These are phyloP conservation scores for Monilinia fructigena DNA, from an alignment of 2,329 filamentous ascomycete genomes.

Conservation along the genomic window DNA sequence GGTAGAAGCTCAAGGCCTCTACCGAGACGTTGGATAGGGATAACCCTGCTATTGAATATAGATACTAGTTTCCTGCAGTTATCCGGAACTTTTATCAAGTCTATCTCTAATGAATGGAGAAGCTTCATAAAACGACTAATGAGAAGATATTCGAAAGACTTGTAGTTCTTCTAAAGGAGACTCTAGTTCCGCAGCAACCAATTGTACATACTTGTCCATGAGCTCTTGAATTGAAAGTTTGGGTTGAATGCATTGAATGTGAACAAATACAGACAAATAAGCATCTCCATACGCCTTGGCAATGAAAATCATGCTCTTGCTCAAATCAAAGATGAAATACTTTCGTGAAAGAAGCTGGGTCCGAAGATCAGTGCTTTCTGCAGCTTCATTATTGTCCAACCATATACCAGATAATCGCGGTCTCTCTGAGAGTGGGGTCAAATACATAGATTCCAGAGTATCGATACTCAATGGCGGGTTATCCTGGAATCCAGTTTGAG, in stretches of 20 bases:
- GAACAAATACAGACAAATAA: background rate
- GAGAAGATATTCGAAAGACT: background rate
- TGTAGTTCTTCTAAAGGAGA: background rate
- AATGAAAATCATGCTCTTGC: background rate
- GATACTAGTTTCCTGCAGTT: background rate
- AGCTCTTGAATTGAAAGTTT: background rate
- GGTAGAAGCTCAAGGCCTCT: background rate
- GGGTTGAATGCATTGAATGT: background rate
- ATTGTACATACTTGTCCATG: fast-evolving
- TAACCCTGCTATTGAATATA: background rate
- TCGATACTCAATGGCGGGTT: no score
- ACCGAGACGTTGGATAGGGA: background rate
- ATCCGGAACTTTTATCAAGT: background rate
- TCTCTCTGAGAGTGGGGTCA: background rate
- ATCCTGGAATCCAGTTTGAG: no score
- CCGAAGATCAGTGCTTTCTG: background rate
- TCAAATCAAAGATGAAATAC: background rate
- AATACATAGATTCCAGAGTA: no score
- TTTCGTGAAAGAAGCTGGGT: background rate
- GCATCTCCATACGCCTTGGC: background rate
- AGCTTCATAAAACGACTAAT: background rate
- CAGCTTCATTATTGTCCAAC: background rate
- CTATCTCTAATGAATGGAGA: background rate
- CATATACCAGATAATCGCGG: background rate
- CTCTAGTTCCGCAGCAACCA: fast-evolving